Conservation (phyloP, 2,329 filamentous ascomycete genomes). For the Podosphaera leucotricha region DNA sequence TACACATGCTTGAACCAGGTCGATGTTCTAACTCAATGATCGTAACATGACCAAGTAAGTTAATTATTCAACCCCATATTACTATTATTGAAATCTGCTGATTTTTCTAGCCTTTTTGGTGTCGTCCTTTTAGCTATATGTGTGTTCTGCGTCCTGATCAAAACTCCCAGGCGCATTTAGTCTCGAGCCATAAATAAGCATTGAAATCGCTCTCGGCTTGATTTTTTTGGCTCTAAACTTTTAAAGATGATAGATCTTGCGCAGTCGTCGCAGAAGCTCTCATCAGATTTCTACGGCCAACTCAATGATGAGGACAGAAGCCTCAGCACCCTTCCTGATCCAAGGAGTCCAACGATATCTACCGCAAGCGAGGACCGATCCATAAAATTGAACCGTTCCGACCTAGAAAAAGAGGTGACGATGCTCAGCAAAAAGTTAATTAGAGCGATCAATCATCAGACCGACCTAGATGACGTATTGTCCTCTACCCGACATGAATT, state of each 20-base stretch:
- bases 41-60: constrained; percentile 6
- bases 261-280: constrained; percentile 8
- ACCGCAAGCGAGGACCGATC: constrained; percentile 18
- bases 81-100: neutral
- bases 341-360: constrained; percentile 28
- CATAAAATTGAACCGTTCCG: constrained; percentile 22
- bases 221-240: constrained; percentile 17
- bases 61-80: neutral
- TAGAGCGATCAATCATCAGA: constrained; percentile 92
- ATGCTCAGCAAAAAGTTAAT: constrained; percentile 87
- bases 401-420: constrained; percentile 52
- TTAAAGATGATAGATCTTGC: constrained; percentile 18
- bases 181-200: constrained; percentile 20
- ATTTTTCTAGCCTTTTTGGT: constrained; percentile 16
- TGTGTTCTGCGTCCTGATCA: constrained; percentile 22
- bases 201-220: constrained; percentile 11
- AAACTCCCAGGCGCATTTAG: constrained; percentile 21
- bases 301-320: constrained; percentile 30
- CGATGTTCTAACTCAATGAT: neutral
- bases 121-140: constrained; percentile 29
- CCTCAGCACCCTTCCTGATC: constrained; percentile 47
- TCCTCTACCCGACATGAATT: constrained; percentile 65
- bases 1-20: neutral
- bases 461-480: constrained; percentile 68
- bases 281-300: constrained; percentile 14